phyloP scores from a whole-genome alignment of 2,329 filamentous ascomycete genomes.

The Triangularia verruculosa region DNA sequence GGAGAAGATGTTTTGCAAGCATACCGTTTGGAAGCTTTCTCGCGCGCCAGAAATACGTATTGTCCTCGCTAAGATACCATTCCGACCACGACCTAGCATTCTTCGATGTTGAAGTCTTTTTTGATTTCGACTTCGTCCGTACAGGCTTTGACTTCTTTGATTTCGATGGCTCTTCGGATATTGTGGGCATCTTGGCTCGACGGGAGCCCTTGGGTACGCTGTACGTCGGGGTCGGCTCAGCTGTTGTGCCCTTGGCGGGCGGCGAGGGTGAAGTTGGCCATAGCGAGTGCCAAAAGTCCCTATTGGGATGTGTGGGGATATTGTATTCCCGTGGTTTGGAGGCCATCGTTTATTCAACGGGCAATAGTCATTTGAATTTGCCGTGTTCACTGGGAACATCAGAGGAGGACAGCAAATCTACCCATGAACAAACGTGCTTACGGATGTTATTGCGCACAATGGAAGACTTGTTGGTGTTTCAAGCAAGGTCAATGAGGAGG shows the following conservation, averaged over 20 bases:
- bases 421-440: neutral
- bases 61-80: conserved; percentile 22
- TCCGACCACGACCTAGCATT: conserved; percentile 21
- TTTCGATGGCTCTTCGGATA: conserved; percentile 2
- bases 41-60: conserved; percentile 22
- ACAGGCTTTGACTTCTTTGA: conserved; percentile 21
- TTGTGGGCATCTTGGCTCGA: conserved; percentile 2
- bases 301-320: conserved; percentile 15
- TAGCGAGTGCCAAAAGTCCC: conserved; percentile 23
- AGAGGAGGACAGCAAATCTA: neutral
- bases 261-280: neutral
- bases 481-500: neutral
- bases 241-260: neutral
- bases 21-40: conserved; percentile 16
- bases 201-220: conserved; percentile 3
- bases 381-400: neutral
- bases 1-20: neutral
- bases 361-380: neutral
- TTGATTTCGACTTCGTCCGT: conserved; percentile 17
- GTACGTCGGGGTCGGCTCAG: conserved; percentile 4
- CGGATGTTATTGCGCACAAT: neutral
- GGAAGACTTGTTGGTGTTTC: no score
- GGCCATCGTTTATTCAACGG: conserved; percentile 13
- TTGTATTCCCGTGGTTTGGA: conserved; percentile 21
- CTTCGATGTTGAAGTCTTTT: neutral